These are phyloP conservation scores for Beauveria pseudobassiana DNA, from an alignment of 2,329 filamentous ascomycete species.

Conservation along the genomic window DNA sequence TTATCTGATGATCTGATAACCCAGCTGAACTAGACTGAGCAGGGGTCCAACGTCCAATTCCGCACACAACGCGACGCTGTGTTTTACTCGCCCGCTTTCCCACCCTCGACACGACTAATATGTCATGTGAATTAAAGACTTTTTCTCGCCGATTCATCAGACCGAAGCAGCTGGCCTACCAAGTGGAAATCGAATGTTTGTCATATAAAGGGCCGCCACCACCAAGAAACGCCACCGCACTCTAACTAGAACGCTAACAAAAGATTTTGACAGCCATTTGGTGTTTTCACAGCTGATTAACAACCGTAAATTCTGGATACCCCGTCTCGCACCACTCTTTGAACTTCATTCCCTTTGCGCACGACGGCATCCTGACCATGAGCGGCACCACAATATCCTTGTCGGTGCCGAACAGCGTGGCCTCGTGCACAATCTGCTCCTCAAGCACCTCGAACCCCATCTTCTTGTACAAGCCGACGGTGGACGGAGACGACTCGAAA, in stretches of 20 bases:
- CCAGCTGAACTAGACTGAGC: background rate
- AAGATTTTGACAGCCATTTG: background rate
- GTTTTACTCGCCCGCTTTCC: background rate
- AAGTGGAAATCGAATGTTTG: background rate
- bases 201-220: background rate
- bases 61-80: background rate
- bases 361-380: conserved; percentile 34
- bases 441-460: conserved; percentile 35
- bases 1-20: conserved; percentile 14
- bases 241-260: background rate
- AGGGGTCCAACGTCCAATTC: background rate
- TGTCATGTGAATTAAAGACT: background rate
- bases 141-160: background rate
- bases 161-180: background rate
- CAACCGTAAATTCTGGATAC: conserved; percentile 13
- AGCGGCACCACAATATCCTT: conserved; percentile 31
- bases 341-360: conserved; percentile 25
- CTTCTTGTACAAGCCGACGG: conserved; percentile 36
- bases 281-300: background rate
- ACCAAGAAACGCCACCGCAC: background rate
- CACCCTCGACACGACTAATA: background rate
- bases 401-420: conserved; percentile 25
- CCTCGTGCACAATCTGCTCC: conserved; percentile 31
- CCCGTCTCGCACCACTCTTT: conserved; percentile 24
- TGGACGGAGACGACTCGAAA: conserved; percentile 37